Evolutionary conservation across 768 basidiomycete species (phyloP).

Genomic region (Mycena capillaripes): DNA sequence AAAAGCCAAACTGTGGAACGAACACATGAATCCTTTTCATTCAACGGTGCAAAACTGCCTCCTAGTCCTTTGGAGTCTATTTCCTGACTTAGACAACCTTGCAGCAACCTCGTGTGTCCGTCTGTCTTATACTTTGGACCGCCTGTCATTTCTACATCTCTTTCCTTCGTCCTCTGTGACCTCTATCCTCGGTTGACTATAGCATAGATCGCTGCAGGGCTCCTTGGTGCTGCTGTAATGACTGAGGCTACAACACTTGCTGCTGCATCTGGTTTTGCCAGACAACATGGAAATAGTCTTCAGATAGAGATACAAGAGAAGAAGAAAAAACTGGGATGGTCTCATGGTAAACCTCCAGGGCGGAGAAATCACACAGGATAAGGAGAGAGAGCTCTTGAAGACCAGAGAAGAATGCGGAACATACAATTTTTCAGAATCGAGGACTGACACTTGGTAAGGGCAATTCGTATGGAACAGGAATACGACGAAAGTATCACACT

Average conservation of each 20-base stretch:
- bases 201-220: constrained; percentile 12
- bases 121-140: too few species aligned
- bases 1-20: too few species aligned
- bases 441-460: background rate
- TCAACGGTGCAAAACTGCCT: too few species aligned
- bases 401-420: constrained; percentile 9
- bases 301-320: constrained; percentile 9
- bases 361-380: constrained; percentile 1
- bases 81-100: too few species aligned
- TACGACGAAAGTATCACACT: constrained; percentile 9
- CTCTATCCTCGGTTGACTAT: background rate
- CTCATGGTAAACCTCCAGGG: constrained; percentile 5
- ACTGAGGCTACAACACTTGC: constrained; percentile 4
- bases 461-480: background rate
- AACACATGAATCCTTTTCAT: too few species aligned
- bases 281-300: constrained; percentile 14
- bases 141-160: too few species aligned
- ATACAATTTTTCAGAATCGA: background rate
- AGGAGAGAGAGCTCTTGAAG: constrained; percentile 9
- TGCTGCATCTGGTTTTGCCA: constrained; percentile 5
- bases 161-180: too few species aligned
- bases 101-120: too few species aligned
- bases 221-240: constrained; percentile 23
- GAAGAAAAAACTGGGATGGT: background rate
- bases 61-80: too few species aligned